Percentiles rank a stretch among this genome's conserved stretches.
phyloP scores from a whole-genome alignment of 2,329 filamentous ascomycete genomes.

The Trichoderma atroviride region DNA sequence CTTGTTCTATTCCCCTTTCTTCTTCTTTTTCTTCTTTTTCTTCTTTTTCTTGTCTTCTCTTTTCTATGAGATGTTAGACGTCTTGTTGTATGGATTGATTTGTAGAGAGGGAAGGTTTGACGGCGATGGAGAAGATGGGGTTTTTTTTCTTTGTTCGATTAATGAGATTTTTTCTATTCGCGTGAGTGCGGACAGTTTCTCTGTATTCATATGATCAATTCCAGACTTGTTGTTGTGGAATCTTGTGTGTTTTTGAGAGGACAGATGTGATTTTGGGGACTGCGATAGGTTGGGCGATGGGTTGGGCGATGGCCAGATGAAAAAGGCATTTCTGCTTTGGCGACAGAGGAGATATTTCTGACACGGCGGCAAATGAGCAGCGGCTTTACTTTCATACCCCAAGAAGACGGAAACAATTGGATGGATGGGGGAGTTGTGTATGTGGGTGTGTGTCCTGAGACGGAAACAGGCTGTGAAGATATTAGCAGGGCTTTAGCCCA shows the following conservation, averaged over 20 bases:
- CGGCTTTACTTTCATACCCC: neutral
- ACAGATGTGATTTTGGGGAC: neutral
- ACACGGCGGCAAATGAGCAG: neutral
- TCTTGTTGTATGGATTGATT: conserved; percentile 27
- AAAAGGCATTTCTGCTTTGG: neutral
- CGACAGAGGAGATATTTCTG: neutral
- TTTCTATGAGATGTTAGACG: conserved; percentile 30
- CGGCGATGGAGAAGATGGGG: neutral
- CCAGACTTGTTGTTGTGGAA: conserved; percentile 15
- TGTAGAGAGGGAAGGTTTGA: conserved; percentile 27
- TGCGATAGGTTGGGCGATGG: neutral
- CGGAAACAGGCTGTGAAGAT: conserved; percentile 8
- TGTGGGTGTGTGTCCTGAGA: neutral
- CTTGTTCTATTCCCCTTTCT: conserved; percentile 27
- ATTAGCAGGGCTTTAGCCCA: neutral
- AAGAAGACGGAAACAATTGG: neutral
- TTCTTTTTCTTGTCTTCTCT: conserved; percentile 32
- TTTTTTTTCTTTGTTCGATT: conserved; percentile 30
- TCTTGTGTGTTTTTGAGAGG: neutral
- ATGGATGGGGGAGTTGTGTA: conserved; percentile 2
- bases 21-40: conserved; percentile 18
- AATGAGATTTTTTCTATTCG: conserved; percentile 30
- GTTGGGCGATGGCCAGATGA: neutral
- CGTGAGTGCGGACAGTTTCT: conserved; percentile 17
- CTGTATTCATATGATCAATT: conserved; percentile 16